Evolutionary conservation across 1,284 basidiomycete species (phyloP).

Genomic region (Acaromyces ingoldii): DNA sequence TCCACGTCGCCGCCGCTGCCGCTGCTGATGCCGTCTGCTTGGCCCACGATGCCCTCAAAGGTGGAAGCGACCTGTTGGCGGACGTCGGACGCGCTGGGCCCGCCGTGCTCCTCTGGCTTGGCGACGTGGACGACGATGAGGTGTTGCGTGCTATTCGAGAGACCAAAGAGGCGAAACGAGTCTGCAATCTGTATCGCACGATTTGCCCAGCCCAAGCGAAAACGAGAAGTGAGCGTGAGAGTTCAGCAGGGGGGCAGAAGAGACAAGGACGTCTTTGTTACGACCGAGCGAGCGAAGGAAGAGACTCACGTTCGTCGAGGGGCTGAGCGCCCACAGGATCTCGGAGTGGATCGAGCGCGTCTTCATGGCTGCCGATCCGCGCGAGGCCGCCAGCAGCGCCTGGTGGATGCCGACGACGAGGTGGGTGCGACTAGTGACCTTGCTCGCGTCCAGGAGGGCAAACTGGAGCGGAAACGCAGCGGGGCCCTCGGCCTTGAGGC

Average conservation of each 20-base stretch:
- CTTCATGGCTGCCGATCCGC: conserved; percentile 4
- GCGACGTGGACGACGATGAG: background rate
- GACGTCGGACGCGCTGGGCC: background rate
- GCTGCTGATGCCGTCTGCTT: background rate
- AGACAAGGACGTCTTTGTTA: too few species aligned
- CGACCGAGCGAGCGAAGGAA: too few species aligned
- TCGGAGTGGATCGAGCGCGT: conserved; percentile 22
- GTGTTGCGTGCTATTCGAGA: background rate
- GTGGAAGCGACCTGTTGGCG: background rate
- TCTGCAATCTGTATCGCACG: background rate
- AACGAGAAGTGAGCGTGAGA: too few species aligned
- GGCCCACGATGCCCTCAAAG: background rate
- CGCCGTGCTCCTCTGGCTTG: background rate
- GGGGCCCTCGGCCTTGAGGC: background rate
- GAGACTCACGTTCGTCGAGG: conserved; percentile 17
- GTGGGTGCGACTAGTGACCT: background rate
- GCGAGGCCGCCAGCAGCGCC: background rate
- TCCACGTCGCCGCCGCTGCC: background rate
- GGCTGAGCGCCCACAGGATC: conserved; percentile 17
- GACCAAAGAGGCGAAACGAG: conserved; percentile 3
- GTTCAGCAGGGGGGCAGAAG: too few species aligned
- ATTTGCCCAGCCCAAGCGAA: too few species aligned
- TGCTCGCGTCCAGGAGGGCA: background rate
- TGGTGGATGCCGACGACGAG: background rate
- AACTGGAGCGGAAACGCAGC: background rate